These are phyloP conservation scores for Pseudogymnoascus sp. DNA, from an alignment of 2,329 filamentous ascomycete genomes.

Conservation along the genomic window DNA sequence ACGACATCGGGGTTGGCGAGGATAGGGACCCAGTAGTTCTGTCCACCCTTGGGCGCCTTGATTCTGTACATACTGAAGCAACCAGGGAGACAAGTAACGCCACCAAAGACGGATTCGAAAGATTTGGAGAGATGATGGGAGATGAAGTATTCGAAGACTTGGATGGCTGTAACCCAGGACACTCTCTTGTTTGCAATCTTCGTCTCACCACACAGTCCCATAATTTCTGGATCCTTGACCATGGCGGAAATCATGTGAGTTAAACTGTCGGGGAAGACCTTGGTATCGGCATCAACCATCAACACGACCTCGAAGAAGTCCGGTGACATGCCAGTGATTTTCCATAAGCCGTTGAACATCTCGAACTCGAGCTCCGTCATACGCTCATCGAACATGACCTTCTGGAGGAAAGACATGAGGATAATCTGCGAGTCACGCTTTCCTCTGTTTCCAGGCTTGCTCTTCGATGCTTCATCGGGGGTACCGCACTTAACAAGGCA, in stretches of 20 bases:
- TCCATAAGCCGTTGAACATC: conserved; percentile 99
- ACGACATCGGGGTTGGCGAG: conserved; percentile 97
- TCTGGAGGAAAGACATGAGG: conserved; percentile 97
- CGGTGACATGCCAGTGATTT: conserved; percentile 93
- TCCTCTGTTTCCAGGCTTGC: conserved; percentile 93
- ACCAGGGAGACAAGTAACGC: conserved; percentile 95
- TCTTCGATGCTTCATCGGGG: conserved; percentile 67
- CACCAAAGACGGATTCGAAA: conserved; percentile 96
- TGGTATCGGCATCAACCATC: conserved; percentile 99
- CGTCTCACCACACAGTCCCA: conserved; percentile 97
- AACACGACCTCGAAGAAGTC: conserved; percentile 97
- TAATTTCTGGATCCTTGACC: conserved; percentile 98
- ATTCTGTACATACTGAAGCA: conserved; percentile 99
- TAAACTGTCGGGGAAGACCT: conserved; percentile 95
- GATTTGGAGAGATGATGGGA: conserved; percentile 95
- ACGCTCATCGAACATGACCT: conserved; percentile 99
- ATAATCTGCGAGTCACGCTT: conserved; percentile 99
- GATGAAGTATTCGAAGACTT: conserved; percentile 99
- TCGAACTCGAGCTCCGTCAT: conserved; percentile 99
- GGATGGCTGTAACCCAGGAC: conserved; percentile 94
- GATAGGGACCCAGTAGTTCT: conserved; percentile 99
- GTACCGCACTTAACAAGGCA: conserved; percentile 93
- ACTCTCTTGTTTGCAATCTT: conserved; percentile 98
- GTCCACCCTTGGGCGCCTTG: conserved; percentile 94
- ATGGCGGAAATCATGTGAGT: conserved; percentile 99